phyloP scores from a whole-genome alignment of 83 land plant genomes.

The Picea abies region DNA sequence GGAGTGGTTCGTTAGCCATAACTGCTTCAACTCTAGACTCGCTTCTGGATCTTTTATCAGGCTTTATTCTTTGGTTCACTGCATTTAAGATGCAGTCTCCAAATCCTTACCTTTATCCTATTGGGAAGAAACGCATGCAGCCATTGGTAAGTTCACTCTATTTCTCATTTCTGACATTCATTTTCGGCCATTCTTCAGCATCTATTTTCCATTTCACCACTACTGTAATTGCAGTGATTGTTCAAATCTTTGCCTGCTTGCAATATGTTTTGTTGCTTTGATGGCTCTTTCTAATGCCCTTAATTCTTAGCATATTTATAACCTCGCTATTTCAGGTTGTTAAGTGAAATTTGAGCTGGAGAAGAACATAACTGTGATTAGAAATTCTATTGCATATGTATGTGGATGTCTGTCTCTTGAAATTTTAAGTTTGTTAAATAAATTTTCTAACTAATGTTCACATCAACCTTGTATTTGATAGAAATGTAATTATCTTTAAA shows the following conservation, averaged over 20 bases:
- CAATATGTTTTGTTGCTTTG: not conserved
- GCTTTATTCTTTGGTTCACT: conserved; percentile 36
- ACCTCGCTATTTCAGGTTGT: not conserved
- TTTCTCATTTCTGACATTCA: not conserved
- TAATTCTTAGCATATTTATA: not conserved
- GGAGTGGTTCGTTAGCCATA: conserved; percentile 36
- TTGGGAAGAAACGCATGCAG: conserved; percentile 39
- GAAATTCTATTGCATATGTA: not conserved
- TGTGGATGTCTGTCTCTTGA: not conserved
- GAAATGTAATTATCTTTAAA: not conserved
- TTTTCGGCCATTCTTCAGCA: not conserved
- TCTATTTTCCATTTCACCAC: not conserved
- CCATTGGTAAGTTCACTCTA: conserved; percentile 30
- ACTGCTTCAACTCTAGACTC: conserved; percentile 50
- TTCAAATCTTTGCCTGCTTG: not conserved
- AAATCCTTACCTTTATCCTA: conserved; percentile 36
- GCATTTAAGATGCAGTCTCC: conserved; percentile 25
- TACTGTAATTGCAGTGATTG: not conserved
- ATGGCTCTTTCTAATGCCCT: not conserved
- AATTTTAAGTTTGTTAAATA: too few species aligned
- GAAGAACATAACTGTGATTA: not conserved
- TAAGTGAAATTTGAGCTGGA: not conserved
- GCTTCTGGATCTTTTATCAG: conserved; percentile 35
- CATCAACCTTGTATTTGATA: not conserved
- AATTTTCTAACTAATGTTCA: not conserved